Conservation (phyloP, 2,329 filamentous ascomycete species). For the Gnomoniopsis sp. region DNA sequence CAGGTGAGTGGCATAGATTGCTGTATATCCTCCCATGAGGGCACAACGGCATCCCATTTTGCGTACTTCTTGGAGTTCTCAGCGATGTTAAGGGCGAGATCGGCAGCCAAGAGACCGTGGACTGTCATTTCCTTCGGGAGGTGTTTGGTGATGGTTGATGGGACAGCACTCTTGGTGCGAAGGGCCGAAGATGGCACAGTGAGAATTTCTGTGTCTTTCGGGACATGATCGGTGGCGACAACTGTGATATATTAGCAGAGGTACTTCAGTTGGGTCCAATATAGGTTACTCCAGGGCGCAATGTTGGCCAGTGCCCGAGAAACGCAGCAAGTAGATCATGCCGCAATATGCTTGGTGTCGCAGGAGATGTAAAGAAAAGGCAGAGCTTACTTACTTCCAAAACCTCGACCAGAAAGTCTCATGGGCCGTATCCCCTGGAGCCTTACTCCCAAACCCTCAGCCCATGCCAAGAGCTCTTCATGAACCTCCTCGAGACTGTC, state of each 20-base stretch:
- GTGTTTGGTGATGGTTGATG: conserved; percentile 45
- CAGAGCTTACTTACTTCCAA: conserved; percentile 45
- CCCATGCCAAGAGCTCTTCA: conserved; percentile 65
- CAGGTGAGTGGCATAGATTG: conserved; percentile 46
- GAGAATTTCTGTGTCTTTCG: conserved; percentile 27
- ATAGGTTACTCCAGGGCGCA: background rate
- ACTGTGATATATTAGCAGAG: background rate
- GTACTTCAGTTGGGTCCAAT: background rate
- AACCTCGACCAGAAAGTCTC: conserved; percentile 66
- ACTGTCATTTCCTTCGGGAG: conserved; percentile 56
- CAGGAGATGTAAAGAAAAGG: background rate
- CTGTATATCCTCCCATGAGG: conserved; percentile 56
- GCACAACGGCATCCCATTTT: conserved; percentile 66
- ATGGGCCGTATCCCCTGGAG: conserved; percentile 66
- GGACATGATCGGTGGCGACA: conserved; percentile 2
- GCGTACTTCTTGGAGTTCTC: conserved; percentile 40
- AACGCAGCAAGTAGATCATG: background rate
- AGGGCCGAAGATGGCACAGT: conserved; percentile 58
- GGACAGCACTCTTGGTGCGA: conserved; percentile 60
- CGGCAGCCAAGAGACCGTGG: conserved; percentile 71
- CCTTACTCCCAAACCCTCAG: conserved; percentile 58
- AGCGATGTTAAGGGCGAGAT: conserved; percentile 54
- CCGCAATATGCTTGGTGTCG: background rate
- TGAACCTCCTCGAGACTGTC: conserved; percentile 24
- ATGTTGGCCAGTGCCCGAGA: background rate